phyloP scores from a whole-genome alignment of 2,329 filamentous ascomycete genomes.

The Trichothecium roseum region DNA sequence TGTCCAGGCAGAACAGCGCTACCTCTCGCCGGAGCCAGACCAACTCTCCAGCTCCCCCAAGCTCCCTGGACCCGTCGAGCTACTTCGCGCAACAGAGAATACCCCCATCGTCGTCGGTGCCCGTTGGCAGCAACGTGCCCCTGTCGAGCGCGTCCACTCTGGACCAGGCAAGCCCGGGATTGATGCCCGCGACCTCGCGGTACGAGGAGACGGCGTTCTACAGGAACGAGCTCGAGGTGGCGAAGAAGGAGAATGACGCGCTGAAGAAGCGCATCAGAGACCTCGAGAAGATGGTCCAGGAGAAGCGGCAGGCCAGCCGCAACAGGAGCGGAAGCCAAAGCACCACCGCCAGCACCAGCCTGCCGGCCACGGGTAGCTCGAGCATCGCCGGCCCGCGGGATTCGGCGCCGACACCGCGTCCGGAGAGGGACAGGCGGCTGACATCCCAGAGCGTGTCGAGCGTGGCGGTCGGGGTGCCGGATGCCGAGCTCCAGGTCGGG shows the following conservation, averaged over 20 bases:
- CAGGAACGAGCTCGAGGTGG: conserved; percentile 47
- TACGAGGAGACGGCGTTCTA: conserved; percentile 54
- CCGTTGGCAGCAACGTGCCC: conserved; percentile 18
- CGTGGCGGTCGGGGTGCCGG: conserved; percentile 42
- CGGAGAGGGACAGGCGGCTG: conserved; percentile 32
- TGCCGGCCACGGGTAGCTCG: conserved; percentile 23
- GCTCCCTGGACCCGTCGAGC: conserved; percentile 30
- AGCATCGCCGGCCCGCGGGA: conserved; percentile 37
- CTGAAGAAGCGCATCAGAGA: conserved; percentile 52
- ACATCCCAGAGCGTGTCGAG: conserved; percentile 33
- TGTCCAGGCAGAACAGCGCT: conserved; percentile 45
- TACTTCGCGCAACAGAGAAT: conserved; percentile 39
- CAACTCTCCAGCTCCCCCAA: conserved; percentile 34
- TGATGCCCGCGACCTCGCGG: conserved; percentile 45
- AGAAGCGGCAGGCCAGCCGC: conserved; percentile 34
- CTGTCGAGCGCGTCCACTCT: conserved; percentile 24
- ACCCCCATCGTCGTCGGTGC: conserved; percentile 20
- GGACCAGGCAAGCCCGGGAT: conserved; percentile 39
- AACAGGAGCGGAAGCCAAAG: conserved; percentile 42
- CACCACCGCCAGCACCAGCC: conserved; percentile 38
- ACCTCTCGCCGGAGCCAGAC: conserved; percentile 42
- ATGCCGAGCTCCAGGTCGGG: conserved; percentile 50
- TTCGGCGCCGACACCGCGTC: conserved; percentile 14
- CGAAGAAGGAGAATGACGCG: conserved; percentile 53
- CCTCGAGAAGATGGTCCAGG: conserved; percentile 44